Percentiles rank a stretch among this genome's conserved stretches.
Evolutionary conservation across 225 moss, liverwort and hornwort species (phyloP).

Genomic region (Bryoerythrophyllum caledonicum): DNA sequence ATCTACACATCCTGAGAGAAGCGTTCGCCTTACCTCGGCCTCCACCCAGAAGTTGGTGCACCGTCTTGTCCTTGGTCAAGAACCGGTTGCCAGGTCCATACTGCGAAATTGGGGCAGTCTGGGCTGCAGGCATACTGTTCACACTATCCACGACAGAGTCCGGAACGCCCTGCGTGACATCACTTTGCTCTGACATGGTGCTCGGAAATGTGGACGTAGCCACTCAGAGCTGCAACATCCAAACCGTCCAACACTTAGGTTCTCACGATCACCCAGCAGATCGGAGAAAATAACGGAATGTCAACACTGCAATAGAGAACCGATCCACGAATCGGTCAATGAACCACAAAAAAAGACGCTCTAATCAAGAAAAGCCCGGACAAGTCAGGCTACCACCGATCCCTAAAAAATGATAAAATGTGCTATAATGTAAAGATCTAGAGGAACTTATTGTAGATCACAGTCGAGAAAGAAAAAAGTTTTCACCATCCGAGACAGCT

Average conservation of each 20-base stretch:
- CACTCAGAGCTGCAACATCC: background rate
- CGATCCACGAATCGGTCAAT: background rate
- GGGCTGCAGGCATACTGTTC: conserved; percentile 60
- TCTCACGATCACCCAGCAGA: background rate
- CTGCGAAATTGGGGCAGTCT: conserved; percentile 27
- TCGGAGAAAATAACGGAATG: background rate
- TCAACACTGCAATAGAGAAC: background rate
- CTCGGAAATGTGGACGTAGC: background rate
- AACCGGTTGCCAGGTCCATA: conserved; percentile 43
- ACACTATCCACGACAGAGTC: conserved; percentile 51
- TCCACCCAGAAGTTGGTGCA: conserved; percentile 77
- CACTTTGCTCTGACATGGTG: conserved; percentile 45
- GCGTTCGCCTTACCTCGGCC: conserved; percentile 51
- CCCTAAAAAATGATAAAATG: background rate
- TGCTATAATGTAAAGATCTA: background rate
- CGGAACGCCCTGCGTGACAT: conserved; percentile 30
- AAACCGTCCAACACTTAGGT: background rate
- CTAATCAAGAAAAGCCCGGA: background rate
- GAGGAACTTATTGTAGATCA: background rate
- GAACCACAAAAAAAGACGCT: background rate
- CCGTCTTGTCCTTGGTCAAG: conserved; percentile 59
- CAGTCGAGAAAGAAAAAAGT: background rate
- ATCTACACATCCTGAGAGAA: background rate
- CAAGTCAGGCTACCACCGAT: background rate
- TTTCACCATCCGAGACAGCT: background rate